Evolutionary conservation across 805 yeast genomes (phyloP), one percentile per base, ranked within the genome.

Genomic region (Yarrowia sp.): DNA sequence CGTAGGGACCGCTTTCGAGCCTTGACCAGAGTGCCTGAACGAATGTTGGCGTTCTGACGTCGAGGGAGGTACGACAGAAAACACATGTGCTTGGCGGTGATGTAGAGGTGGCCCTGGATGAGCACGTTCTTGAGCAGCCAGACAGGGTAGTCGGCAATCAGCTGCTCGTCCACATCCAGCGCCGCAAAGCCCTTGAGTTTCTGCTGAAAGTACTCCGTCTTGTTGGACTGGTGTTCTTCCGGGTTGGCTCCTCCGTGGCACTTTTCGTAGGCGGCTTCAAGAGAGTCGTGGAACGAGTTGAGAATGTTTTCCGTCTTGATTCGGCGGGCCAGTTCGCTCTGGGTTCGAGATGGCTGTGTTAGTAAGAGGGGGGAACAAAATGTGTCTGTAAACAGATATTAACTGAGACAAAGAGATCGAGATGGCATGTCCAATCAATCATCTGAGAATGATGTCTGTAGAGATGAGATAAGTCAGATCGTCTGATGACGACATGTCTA

Each of bases 101-200:
- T 77, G 73, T 89, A 89, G 16, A 92, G 77, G 73, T 90, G 93
- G 2, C 98, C 98, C 77, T 92, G 97, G 35, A 92, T 79, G 36
- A 94, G 79, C 0, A 93, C 95, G 73, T 91, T 97, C 70, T 87
- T 85, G 69, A 92, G 81, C 45, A 93, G 80, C 97, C 97, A 93
- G 40, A 92, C 87, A 2, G 89, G 83, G 73, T 83, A 89, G 71
- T 87, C 90, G 64, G 66, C n/a, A 42, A 59, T 32, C 3, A 61
- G 52, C 38, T 67, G 52, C 36, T 70, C 70, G n/a, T 65, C 50
- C 12, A 70, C 67, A 22, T 63, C 70, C 8, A 67, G 43, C 7
- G 45, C 52, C 36, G 43, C 61, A 32, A 56, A 26, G 66, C 63
- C 32, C 66, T 63, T 55, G 71, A 67, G 61, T 58, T 41, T 67